Evolutionary conservation across 257 asterid species (phyloP), one percentile per base, ranked within the genome.

Genomic region (Scutellaria minor): DNA sequence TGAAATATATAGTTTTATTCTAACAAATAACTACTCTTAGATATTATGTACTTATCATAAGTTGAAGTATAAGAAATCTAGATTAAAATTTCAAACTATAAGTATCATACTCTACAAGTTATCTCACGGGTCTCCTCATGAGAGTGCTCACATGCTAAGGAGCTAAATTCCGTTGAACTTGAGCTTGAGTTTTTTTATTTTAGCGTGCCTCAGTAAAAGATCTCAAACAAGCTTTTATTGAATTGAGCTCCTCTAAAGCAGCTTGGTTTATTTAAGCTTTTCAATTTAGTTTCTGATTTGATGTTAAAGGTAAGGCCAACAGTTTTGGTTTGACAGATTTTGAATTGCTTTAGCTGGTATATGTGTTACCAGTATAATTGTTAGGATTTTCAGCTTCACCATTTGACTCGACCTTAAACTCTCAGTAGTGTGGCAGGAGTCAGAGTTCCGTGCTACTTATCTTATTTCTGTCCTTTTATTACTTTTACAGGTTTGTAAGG

Each of bases 401-500:
- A 2, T 31, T 4, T 31, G 5, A 4, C 37, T 31, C 37, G 37
- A 31, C 37, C 37, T 31, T 31, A 1, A 3, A 31, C 37, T 31
- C 37, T 31, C 37, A 31, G 37, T 31, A 4, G 37, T 31, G 37
- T 31, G 10, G 54, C 6, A 12, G 5, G 54, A 1, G 54, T 13
- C 12, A 10, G 18, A 58, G 10, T 24, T 55, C 13, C 57, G 13
- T 57, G 20, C 72, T 24, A 9, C 75, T 59, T 15, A 9, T 46
- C 35, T 47, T 57, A 45, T 55, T n/a, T 41, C 51, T 53, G 35
- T 52, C 63, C 5, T 68, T 14, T 52, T 60, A 22, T 53, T 68
- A 6, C 37, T 66, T 63, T 50, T 56, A 20, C 90, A 95, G 99
- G 94, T 95, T 95, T 77, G 99, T 95, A 39, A 85, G 95, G 79